Percentiles rank a stretch among this genome's conserved stretches.
These are phyloP conservation scores for Rhizoclosmatium globosum DNA, from an alignment of 192 early-diverging fungal genomes.

Conservation along the genomic window DNA sequence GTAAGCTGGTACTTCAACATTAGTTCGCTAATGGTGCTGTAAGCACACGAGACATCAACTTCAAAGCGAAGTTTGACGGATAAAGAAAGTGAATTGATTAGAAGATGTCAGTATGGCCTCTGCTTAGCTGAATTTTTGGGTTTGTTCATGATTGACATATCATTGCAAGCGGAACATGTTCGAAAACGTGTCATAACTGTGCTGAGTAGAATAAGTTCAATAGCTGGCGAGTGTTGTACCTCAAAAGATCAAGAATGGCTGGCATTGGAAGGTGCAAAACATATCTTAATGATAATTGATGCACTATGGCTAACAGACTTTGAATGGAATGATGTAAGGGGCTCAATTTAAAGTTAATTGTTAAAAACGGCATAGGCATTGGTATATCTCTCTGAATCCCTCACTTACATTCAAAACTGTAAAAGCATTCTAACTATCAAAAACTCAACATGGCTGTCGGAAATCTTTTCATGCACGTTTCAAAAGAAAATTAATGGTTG, in stretches of 20 bases:
- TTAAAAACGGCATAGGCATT: background rate
- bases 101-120: conserved; percentile 24
- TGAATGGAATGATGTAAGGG: conserved; percentile 23
- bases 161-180: background rate
- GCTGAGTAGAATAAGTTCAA: background rate
- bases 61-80: background rate
- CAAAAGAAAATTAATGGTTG: background rate
- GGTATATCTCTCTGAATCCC: background rate
- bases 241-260: conserved; percentile 9
- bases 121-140: conserved; percentile 7
- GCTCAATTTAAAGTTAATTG: background rate
- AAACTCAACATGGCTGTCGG: conserved; percentile 3
- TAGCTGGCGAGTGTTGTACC: background rate
- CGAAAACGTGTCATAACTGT: background rate
- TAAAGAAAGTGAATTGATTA: conserved; percentile 13
- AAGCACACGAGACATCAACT: too few relatives aligned
- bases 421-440: background rate
- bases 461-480: conserved; percentile 4
- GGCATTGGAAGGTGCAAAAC: conserved; percentile 24
- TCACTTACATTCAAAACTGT: conserved; percentile 12
- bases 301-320: background rate
- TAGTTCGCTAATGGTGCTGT: too few relatives aligned
- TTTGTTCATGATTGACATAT: conserved; percentile 1
- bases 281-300: conserved; percentile 22
- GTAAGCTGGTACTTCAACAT: too few relatives aligned